Base-by-base conservation (phyloP, 2,329 filamentous ascomycete species). In the Rhytidhysteron rufulum region DNA sequence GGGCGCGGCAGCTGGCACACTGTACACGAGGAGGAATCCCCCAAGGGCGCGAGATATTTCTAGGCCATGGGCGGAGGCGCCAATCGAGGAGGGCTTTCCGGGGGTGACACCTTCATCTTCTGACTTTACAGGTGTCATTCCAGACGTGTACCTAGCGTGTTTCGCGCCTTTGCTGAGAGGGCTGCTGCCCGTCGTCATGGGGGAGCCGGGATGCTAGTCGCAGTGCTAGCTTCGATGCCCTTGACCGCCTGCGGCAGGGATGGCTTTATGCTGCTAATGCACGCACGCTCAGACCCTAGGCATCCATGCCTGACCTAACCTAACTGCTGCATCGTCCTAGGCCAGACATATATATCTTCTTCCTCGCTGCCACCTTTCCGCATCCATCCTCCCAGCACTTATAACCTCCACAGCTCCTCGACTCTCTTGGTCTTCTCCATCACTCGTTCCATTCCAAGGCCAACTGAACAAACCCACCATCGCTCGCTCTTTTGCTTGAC, bases 231-330 rank as follows among this genome's bases (percentile, higher is more conserved):
- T 43, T 11, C 35, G 20, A 9, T 17, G 18, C 25, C 31, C n/a
- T n/a, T 57, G 51, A 61, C 59, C 60, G 58, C 60, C 58, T 52
- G 58, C 55, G 47, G 49, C 31, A 50, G 49, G 45, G 19, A 29
- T 45, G 47, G 38, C 45, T 47, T 32, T 24, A 32, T 35, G 34
- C 15, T 11, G 18, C 29, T 15, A 13, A 18, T 39, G 37, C 37
- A 39, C 17, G 19, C 19, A n/a, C 8, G 30, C 16, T 10, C 9
- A 32, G 24, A 30, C 30, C 37, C 37, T 32, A 39, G 37, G 37
- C 37, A 32, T 30, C 37, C 29, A 15, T 27, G 8, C 17, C 25
- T 15, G 4, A 31, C 42, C 37, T 44, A 49, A n/a, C n/a, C n/a
- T n/a, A n/a, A n/a, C n/a, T n/a, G n/a, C n/a, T n/a, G n/a, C n/a